Evolutionary conservation across 805 yeast species (phyloP), one percentile per base, ranked within the genome.

Genomic region (Metschnikowia peoriensis): DNA sequence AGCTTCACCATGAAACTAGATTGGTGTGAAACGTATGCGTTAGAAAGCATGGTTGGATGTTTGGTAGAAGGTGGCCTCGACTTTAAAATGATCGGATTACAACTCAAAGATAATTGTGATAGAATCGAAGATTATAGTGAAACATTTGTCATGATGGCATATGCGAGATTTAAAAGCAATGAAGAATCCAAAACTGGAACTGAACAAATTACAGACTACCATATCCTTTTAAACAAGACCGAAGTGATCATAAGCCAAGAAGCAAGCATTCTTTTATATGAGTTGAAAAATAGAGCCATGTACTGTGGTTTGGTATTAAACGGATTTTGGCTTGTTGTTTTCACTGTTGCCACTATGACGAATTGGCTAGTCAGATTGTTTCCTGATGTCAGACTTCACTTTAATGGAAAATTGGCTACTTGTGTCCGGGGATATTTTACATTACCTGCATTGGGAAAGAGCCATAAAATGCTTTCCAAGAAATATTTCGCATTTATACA

Each of bases 301-400:
- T 63, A 57, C 47, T 68, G 60, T 44, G 68, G 68, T 0, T 55
- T 12, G 51, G 51, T 39, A 1, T 32, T 50, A 12, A 17, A 45
- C n/a, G 22, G 45, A 17, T 52, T 49, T 38, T 52, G 53, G 53
- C 42, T 34, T 11, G n/a, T 44, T 22, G 46, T 52, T 0, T 45
- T 46, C 14, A 9, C 34, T 8, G 6, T 28, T 12, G 56, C 53
- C 0, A 17, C 44, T 7, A 22, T 52, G 12, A 6, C 22, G 12
- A 52, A 52, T 28, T 49, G 52, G 55, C 28, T 40, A 12, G 35
- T 46, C 12, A n/a, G 11, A 5, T 11, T 45, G 22, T 41, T 52
- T 29, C 55, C 55, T 5, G 16, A 22, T 11, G n/a, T 42, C 12
- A 40, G 49, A 7, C n/a, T 15, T 12, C 15, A 14, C 15, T 15